A percentile compares a stretch with the other conserved stretches of the same genome.
Evolutionary conservation across 1,139 yeast species (phyloP).

Genomic region (Suhomyces anneliseae): DNA sequence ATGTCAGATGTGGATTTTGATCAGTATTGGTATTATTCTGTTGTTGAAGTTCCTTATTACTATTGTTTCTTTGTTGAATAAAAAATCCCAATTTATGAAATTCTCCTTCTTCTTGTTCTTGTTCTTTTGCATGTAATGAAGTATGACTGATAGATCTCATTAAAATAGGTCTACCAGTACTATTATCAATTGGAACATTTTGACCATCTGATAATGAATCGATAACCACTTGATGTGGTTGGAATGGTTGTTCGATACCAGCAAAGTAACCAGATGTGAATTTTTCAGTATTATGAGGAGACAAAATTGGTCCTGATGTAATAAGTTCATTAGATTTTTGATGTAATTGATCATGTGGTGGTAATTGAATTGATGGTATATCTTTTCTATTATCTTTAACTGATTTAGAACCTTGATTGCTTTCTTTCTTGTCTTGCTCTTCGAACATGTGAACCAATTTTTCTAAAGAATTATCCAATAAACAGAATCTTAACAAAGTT

Average conservation of each 20-base stretch:
- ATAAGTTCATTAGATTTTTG: conserved; percentile 52
- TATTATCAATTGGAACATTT: conserved; percentile 58
- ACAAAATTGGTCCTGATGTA: conserved; percentile 55
- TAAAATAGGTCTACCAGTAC: conserved; percentile 71
- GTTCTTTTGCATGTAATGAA: conserved; percentile 66
- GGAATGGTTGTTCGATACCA: conserved; percentile 30
- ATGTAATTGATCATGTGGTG: conserved; percentile 38
- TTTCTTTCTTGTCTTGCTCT: conserved; percentile 32
- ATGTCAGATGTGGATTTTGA: conserved; percentile 1
- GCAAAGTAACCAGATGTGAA: conserved; percentile 27
- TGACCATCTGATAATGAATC: conserved; percentile 57
- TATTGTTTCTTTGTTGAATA: conserved; percentile 56
- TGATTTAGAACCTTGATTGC: background rate
- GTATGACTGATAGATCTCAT: conserved; percentile 66
- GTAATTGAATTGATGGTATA: conserved; percentile 3
- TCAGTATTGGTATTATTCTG: too few species aligned
- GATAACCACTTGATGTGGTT: conserved; percentile 70
- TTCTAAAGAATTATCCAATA: conserved; percentile 45
- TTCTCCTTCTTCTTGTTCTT: conserved; percentile 91
- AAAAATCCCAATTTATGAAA: conserved; percentile 80
- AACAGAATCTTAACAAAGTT: conserved; percentile 42
- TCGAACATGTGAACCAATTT: conserved; percentile 46
- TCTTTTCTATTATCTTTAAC: background rate
- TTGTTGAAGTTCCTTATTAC: conserved; percentile 2
- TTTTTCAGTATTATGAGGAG: conserved; percentile 37